A percentile compares a stretch with the other conserved stretches of the same genome.
These are phyloP conservation scores for Calonectria montana DNA, from an alignment of 2,329 filamentous ascomycete species.

Conservation along the genomic window DNA sequence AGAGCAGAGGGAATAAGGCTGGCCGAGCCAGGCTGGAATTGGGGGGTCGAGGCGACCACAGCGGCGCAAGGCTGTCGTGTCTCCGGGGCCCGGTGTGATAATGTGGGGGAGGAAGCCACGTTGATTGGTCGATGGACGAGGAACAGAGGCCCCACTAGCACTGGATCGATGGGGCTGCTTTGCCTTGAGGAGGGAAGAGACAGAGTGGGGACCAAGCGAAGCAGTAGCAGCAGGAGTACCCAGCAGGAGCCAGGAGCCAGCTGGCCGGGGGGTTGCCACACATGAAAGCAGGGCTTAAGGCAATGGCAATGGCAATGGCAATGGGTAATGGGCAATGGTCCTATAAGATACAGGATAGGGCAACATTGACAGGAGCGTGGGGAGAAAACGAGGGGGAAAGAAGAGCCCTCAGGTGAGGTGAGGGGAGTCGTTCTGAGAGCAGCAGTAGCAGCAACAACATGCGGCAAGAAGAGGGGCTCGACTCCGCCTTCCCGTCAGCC, in stretches of 20 bases:
- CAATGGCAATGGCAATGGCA: not conserved
- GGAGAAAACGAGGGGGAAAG: slow-evolving; percentile 27
- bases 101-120: slow-evolving; percentile 28
- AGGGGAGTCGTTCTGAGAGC: slow-evolving; percentile 5
- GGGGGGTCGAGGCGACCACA: slow-evolving; percentile 37
- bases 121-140: slow-evolving; percentile 45
- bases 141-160: slow-evolving; percentile 17
- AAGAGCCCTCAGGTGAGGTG: slow-evolving; percentile 7
- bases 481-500: slow-evolving; percentile 42
- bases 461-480: slow-evolving; percentile 32
- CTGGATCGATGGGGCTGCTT: slow-evolving; percentile 26
- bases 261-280: slow-evolving; percentile 16
- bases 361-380: not conserved
- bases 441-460: slow-evolving; percentile 7
- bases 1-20: slow-evolving; percentile 44
- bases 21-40: slow-evolving; percentile 39
- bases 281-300: slow-evolving; percentile 13
- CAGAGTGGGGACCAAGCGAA: slow-evolving; percentile 22
- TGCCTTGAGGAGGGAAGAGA: slow-evolving; percentile 17
- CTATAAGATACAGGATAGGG: slow-evolving; percentile 1
- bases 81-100: slow-evolving; percentile 26
- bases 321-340: not conserved
- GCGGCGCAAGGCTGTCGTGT: slow-evolving; percentile 43
- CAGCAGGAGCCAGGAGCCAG: slow-evolving; percentile 15
- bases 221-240: slow-evolving; percentile 10